Base-by-base conservation (phyloP, 495 filamentous ascomycete genomes). In the Echria macrotheca region DNA sequence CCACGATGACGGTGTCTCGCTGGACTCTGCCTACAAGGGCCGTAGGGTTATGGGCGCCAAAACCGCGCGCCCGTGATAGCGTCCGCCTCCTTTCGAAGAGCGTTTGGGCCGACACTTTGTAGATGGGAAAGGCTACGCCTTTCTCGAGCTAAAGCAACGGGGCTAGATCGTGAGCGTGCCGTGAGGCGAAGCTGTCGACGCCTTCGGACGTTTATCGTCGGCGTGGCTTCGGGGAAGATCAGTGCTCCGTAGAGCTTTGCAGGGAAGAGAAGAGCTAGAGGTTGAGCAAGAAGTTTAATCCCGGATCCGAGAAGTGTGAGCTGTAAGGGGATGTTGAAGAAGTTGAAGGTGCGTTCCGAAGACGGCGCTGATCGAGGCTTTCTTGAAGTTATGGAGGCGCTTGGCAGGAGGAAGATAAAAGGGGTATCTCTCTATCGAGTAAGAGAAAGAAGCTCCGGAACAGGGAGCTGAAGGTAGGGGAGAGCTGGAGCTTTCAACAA, bases 1-100 rank as follows among this genome's bases (percentile, higher is more conserved):
- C 86, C 86, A 91, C 84, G 80, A 76, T 89, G 82, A 69, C 81
- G 78, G 80, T 71, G 66, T 65, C 66, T 69, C 57, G 52, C 57
- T 47, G 47, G 51, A 44, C 39, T 37, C 35, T 57, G 56, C 62
- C 62, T 62, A 43, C 24, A 56, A 55, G 39, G 57, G 50, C 59
- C 43, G 33, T 23, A 25, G 17, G 43, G 39, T 55, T 57, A 58
- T 60, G 49, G 47, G 54, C 49, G 43, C 49, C 29, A 31, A 28
- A 42, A 38, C 39, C 12, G 42, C 47, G 55, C 57, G 42, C 50
- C 44, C 40, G 22, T n/a, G 17, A 29, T 40, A 28, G 19, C 24
- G 36, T 35, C 39, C 28, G 47, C 33, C 47, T 19, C 47, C 39
- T 38, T 25, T 25, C 32, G 35, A 35, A 35, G 19, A 42, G 24